Conservation (phyloP, 2,329 filamentous ascomycete genomes). For the Cadophora gregata region DNA sequence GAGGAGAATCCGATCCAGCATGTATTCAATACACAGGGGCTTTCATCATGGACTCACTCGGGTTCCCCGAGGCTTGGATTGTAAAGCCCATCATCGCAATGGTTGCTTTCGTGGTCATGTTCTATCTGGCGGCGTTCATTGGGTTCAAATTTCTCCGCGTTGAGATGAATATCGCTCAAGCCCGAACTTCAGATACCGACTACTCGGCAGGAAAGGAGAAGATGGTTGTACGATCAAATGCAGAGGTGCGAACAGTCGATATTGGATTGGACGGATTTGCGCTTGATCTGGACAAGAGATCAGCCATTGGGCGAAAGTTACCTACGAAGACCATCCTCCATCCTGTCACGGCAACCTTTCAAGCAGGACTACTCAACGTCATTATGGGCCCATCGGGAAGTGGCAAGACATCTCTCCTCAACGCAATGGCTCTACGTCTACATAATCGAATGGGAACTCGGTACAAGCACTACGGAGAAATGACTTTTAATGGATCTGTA, state of each 20-base stretch:
- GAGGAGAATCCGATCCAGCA: slow-evolving; percentile 65
- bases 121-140: slow-evolving; percentile 64
- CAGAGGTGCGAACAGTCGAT: slow-evolving; percentile 64
- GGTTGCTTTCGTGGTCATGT: slow-evolving; percentile 66
- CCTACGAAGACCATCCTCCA: slow-evolving; percentile 67
- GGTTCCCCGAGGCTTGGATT: slow-evolving; percentile 72
- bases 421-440: slow-evolving; percentile 72
- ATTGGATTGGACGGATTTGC: slow-evolving; percentile 69
- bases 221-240: slow-evolving; percentile 59
- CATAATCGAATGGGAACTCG: slow-evolving; percentile 65
- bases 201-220: slow-evolving; percentile 74
- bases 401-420: slow-evolving; percentile 77
- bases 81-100: slow-evolving; percentile 68
- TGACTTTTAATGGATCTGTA: slow-evolving; percentile 72
- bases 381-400: slow-evolving; percentile 83
- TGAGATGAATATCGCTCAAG: slow-evolving; percentile 72
- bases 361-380: slow-evolving; percentile 72
- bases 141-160: slow-evolving; percentile 68
- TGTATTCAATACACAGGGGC: slow-evolving; percentile 73
- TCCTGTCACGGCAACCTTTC: slow-evolving; percentile 70
- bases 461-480: slow-evolving; percentile 65
- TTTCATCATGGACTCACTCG: slow-evolving; percentile 72
- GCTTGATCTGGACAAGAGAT: slow-evolving; percentile 67
- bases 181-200: slow-evolving; percentile 62
- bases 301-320: slow-evolving; percentile 55